These are phyloP conservation scores for Talaromyces sp. DNA, from an alignment of 2,329 filamentous ascomycete species.

Conservation along the genomic window DNA sequence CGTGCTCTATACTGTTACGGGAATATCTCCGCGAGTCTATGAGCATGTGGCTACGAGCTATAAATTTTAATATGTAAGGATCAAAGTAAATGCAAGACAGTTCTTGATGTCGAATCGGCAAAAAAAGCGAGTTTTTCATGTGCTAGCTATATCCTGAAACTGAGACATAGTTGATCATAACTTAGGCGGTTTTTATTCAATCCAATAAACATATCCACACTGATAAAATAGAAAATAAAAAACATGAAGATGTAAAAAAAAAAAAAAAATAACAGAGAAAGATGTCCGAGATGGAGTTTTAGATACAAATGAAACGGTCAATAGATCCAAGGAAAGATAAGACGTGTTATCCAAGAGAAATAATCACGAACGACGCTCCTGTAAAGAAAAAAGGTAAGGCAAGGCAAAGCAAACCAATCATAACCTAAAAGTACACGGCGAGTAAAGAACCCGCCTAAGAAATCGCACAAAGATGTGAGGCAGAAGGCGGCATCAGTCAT, in stretches of 20 bases:
- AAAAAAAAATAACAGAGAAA: neutral
- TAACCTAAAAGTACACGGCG: slow-evolving; percentile 9
- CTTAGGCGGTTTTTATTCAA: neutral
- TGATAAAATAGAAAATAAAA: neutral
- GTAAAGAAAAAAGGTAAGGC: neutral
- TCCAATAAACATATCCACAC: neutral
- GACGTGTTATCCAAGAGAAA: slow-evolving; percentile 4
- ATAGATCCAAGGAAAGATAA: slow-evolving; percentile 8
- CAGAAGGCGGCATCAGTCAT: neutral
- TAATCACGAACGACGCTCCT: neutral
- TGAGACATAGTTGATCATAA: neutral
- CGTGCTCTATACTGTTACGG: neutral
- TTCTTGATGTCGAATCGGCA: neutral
- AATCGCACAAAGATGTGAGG: neutral
- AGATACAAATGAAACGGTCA: neutral
- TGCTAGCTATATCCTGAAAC: neutral
- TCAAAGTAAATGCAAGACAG: neutral
- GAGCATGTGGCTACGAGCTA: neutral
- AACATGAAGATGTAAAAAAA: neutral
- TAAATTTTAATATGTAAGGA: neutral
- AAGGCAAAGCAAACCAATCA: neutral
- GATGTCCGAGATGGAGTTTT: slow-evolving; percentile 5
- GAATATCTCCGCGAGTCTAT: neutral
- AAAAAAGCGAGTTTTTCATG: neutral
- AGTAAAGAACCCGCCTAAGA: neutral